phyloP scores from a whole-genome alignment of 352 stramenopile genomes.

The Pythium volutum region DNA sequence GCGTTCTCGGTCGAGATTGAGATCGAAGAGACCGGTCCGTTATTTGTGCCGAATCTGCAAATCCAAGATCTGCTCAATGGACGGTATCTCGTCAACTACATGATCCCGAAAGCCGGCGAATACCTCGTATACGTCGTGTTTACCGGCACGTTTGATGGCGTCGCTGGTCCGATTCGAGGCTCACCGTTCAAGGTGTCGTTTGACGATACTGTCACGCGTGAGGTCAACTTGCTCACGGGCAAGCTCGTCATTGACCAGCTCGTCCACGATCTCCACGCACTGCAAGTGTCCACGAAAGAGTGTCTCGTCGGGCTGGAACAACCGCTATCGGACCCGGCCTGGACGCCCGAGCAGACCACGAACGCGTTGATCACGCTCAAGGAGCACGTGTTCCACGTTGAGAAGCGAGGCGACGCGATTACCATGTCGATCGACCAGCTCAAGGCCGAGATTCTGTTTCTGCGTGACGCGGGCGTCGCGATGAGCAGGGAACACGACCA shows the following conservation, averaged over 20 bases:
- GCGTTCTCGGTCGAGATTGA: constrained; percentile 84
- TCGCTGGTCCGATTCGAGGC: constrained; percentile 83
- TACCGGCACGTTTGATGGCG: constrained; percentile 90
- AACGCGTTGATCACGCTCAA: constrained; percentile 68
- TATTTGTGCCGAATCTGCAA: constrained; percentile 53
- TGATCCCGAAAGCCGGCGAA: constrained; percentile 66
- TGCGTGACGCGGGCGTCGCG: constrained; percentile 54
- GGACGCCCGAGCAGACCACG: constrained; percentile 59
- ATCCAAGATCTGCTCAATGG: constrained; percentile 90
- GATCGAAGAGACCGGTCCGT: constrained; percentile 39
- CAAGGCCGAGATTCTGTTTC: constrained; percentile 58
- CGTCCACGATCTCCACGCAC: constrained; percentile 53
- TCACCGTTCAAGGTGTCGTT: constrained; percentile 87
- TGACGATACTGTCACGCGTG: constrained; percentile 70
- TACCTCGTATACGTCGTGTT: constrained; percentile 91
- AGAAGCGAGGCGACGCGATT: constrained; percentile 69
- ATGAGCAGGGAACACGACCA: constrained; percentile 58
- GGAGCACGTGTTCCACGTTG: constrained; percentile 74
- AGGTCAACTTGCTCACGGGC: constrained; percentile 81
- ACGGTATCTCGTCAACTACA: constrained; percentile 94
- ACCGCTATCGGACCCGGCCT: constrained; percentile 50
- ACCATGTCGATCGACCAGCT: constrained; percentile 63
- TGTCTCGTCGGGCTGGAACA: constrained; percentile 73
- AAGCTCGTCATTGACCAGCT: constrained; percentile 78
- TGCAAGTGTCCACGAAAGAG: constrained; percentile 63